Base-by-base conservation (phyloP, 768 basidiomycete species). In the Scleroderma citrinum region DNA sequence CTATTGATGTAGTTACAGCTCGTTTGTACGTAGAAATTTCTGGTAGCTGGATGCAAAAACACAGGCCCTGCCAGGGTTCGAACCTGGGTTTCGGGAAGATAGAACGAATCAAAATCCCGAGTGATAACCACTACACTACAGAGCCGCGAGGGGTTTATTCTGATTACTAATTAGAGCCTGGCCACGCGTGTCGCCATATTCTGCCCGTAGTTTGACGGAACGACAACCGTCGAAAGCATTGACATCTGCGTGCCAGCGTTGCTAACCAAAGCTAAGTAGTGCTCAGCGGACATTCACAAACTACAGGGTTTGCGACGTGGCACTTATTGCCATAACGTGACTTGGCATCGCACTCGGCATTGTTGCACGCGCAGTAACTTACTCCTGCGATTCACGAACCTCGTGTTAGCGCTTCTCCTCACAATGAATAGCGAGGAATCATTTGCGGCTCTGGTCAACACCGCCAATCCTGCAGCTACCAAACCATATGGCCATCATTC, bases 341-440 rank as follows among this genome's bases (percentile, higher is more conserved):
- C 26, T 29, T 29, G 26, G 4, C 26, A 5, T 4, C 26, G 26
- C 5, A 29, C 26, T 4, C 13, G 12, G 5, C 38, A 35, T 35
- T 12, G 34, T 35, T 35, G 34, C 34, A n/a, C n/a, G 34, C 5
- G 34, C 34, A 5, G 13, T n/a, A n/a, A n/a, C n/a, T 35, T 35
- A 13, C 12, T 14, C 34, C n/a, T 35, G 12, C 26, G 8, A 8
- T 5, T 35, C 12, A 35, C 34, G 13, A 35, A 5, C 34, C 4
- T 13, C 6, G 13, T 13, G 34, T 36, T 17, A 8, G 36, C 11
- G n/a, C n/a, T n/a, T n/a, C n/a, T n/a, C 23, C 36, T 5, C 30
- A 38, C 30, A 14, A 64, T 64, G 62, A 51, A 62, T 17, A 56
- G 57, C 24, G 50, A 61, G 5, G 64, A 63, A 49, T 62, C 63